A percentile compares a stretch with the other conserved stretches of the same genome.
Evolutionary conservation across 495 filamentous ascomycete species (phyloP).

Genomic region (Daldinia vernicosa): DNA sequence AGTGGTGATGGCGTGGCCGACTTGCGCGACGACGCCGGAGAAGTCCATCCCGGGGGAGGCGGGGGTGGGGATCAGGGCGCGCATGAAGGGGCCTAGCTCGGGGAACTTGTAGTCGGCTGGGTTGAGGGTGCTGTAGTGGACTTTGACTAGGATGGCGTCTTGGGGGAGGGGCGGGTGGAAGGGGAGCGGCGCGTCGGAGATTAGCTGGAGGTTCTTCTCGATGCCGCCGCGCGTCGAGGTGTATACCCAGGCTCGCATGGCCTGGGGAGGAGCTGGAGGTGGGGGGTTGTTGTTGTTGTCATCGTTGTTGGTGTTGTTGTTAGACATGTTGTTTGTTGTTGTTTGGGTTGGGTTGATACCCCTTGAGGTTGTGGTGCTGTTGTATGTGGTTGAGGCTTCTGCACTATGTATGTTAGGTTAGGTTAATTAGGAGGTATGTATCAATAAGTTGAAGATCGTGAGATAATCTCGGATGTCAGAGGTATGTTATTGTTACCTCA

Average conservation of each 20-base stretch:
- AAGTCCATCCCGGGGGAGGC: conserved; percentile 72
- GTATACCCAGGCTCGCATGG: conserved; percentile 74
- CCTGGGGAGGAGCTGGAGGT: conserved; percentile 32
- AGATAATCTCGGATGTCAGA: too few relatives aligned
- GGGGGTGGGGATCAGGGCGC: conserved; percentile 53
- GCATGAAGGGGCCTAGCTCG: conserved; percentile 58
- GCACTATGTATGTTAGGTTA: too few relatives aligned
- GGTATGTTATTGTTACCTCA: too few relatives aligned
- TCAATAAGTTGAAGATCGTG: too few relatives aligned
- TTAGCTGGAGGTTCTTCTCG: conserved; percentile 65
- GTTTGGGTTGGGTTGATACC: not conserved
- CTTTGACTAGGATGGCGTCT: conserved; percentile 64
- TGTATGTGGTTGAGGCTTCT: too few relatives aligned
- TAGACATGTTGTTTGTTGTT: not conserved
- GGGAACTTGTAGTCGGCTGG: conserved; percentile 76
- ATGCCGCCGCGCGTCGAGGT: conserved; percentile 57
- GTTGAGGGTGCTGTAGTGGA: conserved; percentile 67
- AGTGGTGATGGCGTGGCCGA: conserved; percentile 46
- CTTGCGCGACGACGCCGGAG: conserved; percentile 63
- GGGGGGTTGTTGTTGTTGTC: too few relatives aligned
- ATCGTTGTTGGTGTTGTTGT: not conserved
- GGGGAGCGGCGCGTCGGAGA: conserved; percentile 54
- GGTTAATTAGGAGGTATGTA: too few relatives aligned
- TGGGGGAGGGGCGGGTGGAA: conserved; percentile 44
- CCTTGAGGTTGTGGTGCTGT: not conserved